phyloP scores from a whole-genome alignment of 139 green algal genomes.

The Micromonas commoda region DNA sequence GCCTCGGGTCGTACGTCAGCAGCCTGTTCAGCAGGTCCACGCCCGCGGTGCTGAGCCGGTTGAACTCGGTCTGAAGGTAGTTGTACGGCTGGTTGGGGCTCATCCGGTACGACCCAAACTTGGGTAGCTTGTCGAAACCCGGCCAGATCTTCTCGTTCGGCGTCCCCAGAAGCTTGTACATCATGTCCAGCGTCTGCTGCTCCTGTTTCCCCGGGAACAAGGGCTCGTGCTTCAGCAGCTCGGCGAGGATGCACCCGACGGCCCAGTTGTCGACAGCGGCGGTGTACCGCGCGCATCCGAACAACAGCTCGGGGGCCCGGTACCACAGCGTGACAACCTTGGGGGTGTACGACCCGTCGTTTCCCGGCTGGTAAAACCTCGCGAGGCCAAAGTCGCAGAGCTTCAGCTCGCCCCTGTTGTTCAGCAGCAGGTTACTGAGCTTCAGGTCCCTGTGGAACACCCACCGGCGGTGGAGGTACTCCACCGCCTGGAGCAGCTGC shows the following conservation, averaged over 20 bases:
- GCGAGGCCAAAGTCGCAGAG: constrained; percentile 51
- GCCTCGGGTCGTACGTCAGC: constrained; percentile 45
- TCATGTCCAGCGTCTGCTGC: constrained; percentile 45
- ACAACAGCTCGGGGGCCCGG: constrained; percentile 63
- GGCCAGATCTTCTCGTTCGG: constrained; percentile 60
- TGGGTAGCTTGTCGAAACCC: constrained; percentile 30
- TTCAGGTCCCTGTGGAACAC: constrained; percentile 52
- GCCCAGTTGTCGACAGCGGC: constrained; percentile 61
- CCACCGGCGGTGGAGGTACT: constrained; percentile 50
- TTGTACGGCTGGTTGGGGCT: constrained; percentile 64
- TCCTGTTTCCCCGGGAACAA: constrained; percentile 56
- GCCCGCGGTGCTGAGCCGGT: constrained; percentile 38
- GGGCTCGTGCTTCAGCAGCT: constrained; percentile 54
- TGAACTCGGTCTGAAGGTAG: constrained; percentile 51
- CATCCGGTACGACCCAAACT: constrained; percentile 33
- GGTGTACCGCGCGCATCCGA: constrained; percentile 39
- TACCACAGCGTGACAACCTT: constrained; percentile 43
- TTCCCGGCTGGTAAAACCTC: constrained; percentile 37
- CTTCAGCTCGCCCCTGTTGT: constrained; percentile 44
- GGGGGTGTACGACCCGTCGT: constrained; percentile 43
- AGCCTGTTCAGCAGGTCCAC: constrained; percentile 56
- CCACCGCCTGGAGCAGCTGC: constrained; percentile 47
- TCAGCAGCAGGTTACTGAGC: constrained; percentile 55
- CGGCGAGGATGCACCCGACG: constrained; percentile 63
- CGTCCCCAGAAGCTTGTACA: constrained; percentile 51